Conservation (phyloP, 1,284 basidiomycete species). For the Cryptococcus sp. region DNA sequence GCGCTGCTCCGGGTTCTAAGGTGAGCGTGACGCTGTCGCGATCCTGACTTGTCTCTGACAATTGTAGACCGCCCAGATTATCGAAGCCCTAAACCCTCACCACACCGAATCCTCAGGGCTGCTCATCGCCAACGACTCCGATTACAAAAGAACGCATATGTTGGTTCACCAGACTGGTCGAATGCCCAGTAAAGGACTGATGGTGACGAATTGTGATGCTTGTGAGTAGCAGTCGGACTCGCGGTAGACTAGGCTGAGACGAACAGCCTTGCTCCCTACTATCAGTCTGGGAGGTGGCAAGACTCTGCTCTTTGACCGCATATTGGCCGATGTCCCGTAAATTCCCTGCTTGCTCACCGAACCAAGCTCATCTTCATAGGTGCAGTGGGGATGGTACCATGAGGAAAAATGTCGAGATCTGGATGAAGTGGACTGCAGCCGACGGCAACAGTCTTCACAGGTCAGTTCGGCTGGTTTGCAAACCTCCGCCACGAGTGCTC, state of each 20-base stretch:
- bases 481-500: neutral
- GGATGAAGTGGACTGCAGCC: slow-evolving; percentile 84
- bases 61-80: slow-evolving; percentile 43
- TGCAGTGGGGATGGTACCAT: slow-evolving; percentile 94
- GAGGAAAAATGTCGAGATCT: slow-evolving; percentile 91
- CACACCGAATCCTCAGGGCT: slow-evolving; percentile 41
- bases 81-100: slow-evolving; percentile 48
- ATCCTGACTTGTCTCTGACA: neutral
- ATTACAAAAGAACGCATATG: slow-evolving; percentile 91
- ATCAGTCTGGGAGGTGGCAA: slow-evolving; percentile 53
- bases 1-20: slow-evolving; percentile 98
- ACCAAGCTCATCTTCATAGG: slow-evolving; percentile 17
- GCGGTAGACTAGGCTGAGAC: neutral
- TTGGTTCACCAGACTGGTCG: slow-evolving; percentile 97
- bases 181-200: slow-evolving; percentile 83
- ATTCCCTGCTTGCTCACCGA: slow-evolving; percentile 6
- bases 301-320: slow-evolving; percentile 79
- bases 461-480: slow-evolving; percentile 51
- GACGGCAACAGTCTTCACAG: slow-evolving; percentile 88
- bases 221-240: slow-evolving; percentile 39
- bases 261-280: slow-evolving; percentile 66
- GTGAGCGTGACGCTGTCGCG: slow-evolving; percentile 43
- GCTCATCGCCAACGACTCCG: slow-evolving; percentile 53
- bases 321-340: slow-evolving; percentile 92
- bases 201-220: slow-evolving; percentile 96